These are phyloP conservation scores for Pascua sp. DNA, from an alignment of 1,284 basidiomycete genomes.

Conservation along the genomic window DNA sequence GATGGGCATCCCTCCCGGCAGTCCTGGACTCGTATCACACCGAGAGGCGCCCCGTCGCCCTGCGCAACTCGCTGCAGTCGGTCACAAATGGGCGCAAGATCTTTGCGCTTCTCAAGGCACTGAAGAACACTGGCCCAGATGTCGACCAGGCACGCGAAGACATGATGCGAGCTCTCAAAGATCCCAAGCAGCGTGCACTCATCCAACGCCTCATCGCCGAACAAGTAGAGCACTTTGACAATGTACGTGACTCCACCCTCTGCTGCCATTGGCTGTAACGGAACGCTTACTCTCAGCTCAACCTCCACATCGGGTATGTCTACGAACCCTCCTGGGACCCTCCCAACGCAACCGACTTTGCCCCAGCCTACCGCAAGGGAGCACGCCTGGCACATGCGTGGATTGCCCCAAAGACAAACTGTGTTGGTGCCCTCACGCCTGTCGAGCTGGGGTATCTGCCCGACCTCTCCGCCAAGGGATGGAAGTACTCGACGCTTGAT, in stretches of 20 bases:
- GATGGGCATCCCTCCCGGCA: constrained; percentile 11
- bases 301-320: constrained; percentile 26
- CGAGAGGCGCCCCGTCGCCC: constrained; percentile 27
- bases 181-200: constrained; percentile 15
- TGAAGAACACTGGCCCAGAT: constrained; percentile 20
- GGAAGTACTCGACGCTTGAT: constrained; percentile 23
- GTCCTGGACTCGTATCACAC: constrained; percentile 18
- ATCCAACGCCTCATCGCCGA: constrained; percentile 20
- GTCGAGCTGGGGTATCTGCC: constrained; percentile 22
- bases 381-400: constrained; percentile 24
- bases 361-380: constrained; percentile 18
- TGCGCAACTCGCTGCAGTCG: constrained; percentile 23
- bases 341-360: constrained; percentile 10
- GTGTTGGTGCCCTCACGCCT: constrained; percentile 6
- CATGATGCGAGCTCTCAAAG: constrained; percentile 17
- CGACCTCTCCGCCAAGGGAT: constrained; percentile 11
- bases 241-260: constrained; percentile 13
- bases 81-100: constrained; percentile 26
- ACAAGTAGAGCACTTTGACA: constrained; percentile 28
- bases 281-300: no score
- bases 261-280: neutral
- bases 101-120: constrained; percentile 26
- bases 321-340: constrained; percentile 20
- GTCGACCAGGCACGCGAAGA: constrained; percentile 10
- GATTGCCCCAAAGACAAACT: constrained; percentile 10